Conservation (phyloP, 2,329 filamentous ascomycete genomes). For the Fonsecaea nubica region DNA sequence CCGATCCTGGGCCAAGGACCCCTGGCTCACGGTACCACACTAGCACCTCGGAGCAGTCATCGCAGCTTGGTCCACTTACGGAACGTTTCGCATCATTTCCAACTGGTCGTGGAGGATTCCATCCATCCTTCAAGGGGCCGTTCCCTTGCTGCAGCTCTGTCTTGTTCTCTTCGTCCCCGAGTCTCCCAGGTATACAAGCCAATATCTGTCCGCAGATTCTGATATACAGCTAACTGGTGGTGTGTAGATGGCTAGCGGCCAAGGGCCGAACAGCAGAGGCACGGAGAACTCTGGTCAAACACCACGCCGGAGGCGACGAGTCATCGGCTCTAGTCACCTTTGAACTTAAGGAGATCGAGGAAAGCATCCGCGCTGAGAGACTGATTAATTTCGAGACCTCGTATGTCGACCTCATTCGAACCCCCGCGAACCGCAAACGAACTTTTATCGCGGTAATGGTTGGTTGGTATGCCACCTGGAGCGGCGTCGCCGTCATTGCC, state of each 20-base stretch:
- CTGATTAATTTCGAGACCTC: slow-evolving; percentile 48
- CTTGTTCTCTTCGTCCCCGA: slow-evolving; percentile 40
- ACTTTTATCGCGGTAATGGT: slow-evolving; percentile 60
- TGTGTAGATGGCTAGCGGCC: slow-evolving; percentile 40
- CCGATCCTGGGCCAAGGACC: no score
- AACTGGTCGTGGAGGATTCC: slow-evolving; percentile 43
- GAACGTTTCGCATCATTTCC: slow-evolving; percentile 40
- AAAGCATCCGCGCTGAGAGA: slow-evolving; percentile 48
- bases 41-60: slow-evolving; percentile 40
- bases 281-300: not conserved
- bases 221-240: no score
- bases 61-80: slow-evolving; percentile 43
- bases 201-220: no score
- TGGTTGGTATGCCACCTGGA: slow-evolving; percentile 65
- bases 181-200: slow-evolving; percentile 8
- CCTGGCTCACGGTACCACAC: no score
- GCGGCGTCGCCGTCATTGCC: slow-evolving; percentile 55
- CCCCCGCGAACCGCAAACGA: slow-evolving; percentile 62
- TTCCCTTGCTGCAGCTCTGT: slow-evolving; percentile 32
- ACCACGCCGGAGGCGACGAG: not conserved
- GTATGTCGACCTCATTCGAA: slow-evolving; percentile 68
- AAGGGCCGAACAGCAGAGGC: not conserved
- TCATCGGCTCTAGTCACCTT: not conserved
- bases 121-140: slow-evolving; percentile 38
- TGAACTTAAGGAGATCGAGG: not conserved